Percentiles rank a stretch among this genome's conserved stretches.
Evolutionary conservation across 257 asterid species (phyloP).

Genomic region (Solanum ossicruentum): DNA sequence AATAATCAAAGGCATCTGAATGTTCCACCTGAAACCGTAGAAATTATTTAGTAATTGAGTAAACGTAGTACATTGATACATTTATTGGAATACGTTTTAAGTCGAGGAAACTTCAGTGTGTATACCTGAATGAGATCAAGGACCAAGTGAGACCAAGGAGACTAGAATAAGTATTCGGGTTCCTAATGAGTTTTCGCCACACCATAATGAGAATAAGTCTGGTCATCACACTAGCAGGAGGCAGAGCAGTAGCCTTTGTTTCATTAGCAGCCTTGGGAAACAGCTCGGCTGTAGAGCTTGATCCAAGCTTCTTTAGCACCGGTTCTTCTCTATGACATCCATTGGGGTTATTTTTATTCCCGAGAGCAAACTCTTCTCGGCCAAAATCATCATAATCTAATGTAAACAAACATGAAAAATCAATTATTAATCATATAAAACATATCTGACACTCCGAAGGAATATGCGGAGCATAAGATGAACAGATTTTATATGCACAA

Average conservation of each 20-base stretch:
- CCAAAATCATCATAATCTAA: conserved; percentile 70
- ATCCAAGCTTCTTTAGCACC: conserved; percentile 66
- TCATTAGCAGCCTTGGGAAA: conserved; percentile 48
- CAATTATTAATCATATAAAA: not conserved
- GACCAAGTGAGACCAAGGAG: conserved; percentile 61
- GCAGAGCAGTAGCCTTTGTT: conserved; percentile 37
- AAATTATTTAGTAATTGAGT: not conserved
- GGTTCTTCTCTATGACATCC: conserved; percentile 39
- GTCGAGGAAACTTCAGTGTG: not conserved
- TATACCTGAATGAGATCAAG: conserved; percentile 40
- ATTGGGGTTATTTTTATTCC: conserved; percentile 25
- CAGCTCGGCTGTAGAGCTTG: conserved; percentile 62
- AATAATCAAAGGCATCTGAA: conserved; percentile 50
- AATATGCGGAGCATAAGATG: not conserved
- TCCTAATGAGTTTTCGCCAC: conserved; percentile 61
- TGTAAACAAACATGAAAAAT: not conserved
- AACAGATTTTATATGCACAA: not conserved
- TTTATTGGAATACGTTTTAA: not conserved
- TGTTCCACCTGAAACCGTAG: conserved; percentile 43
- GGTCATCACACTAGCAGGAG: conserved; percentile 66
- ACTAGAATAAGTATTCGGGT: conserved; percentile 62
- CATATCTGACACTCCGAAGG: not conserved
- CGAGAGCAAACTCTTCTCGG: conserved; percentile 33
- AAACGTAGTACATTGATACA: not conserved
- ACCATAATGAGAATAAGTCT: conserved; percentile 66